Conservation (phyloP, 257 asterid species). For the Solanum commersonii region DNA sequence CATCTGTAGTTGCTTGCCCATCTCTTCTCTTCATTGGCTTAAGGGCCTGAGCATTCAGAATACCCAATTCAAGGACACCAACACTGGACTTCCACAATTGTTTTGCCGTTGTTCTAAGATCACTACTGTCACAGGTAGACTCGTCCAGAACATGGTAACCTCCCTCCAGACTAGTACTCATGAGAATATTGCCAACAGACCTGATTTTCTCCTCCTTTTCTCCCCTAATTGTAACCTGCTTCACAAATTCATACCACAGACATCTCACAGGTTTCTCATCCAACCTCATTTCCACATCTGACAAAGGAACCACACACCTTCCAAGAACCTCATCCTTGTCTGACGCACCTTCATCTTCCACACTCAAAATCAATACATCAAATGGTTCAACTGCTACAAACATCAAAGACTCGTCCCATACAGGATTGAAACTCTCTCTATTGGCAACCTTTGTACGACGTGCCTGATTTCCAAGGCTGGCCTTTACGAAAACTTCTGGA, state of each 20-base stretch:
- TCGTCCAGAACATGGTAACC: slow-evolving; percentile 72
- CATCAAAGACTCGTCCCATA: slow-evolving; percentile 78
- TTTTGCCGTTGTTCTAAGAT: slow-evolving; percentile 57
- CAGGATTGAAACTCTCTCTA: slow-evolving; percentile 46
- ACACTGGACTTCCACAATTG: slow-evolving; percentile 55
- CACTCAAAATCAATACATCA: slow-evolving; percentile 28
- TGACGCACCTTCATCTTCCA: not conserved
- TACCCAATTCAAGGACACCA: slow-evolving; percentile 60
- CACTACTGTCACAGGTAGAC: slow-evolving; percentile 58
- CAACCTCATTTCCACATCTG: slow-evolving; percentile 43
- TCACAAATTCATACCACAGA: slow-evolving; percentile 52
- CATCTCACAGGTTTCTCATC: slow-evolving; percentile 42
- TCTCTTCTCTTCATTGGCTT: slow-evolving; percentile 56
- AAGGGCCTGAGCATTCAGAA: slow-evolving; percentile 44
- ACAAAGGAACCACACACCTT: slow-evolving; percentile 37
- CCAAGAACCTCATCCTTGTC: slow-evolving; percentile 56
- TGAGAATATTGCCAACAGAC: slow-evolving; percentile 50
- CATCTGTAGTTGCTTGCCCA: slow-evolving; percentile 50
- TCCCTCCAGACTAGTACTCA: slow-evolving; percentile 51
- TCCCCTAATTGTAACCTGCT: slow-evolving; percentile 33
- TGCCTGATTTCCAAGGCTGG: slow-evolving; percentile 39
- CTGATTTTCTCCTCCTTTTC: slow-evolving; percentile 47
- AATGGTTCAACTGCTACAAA: slow-evolving; percentile 67
- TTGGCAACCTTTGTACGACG: slow-evolving; percentile 15
- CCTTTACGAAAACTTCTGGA: slow-evolving; percentile 57